Conservation (phyloP, 257 asterid genomes). For the Fraxinus quadrangulata region DNA sequence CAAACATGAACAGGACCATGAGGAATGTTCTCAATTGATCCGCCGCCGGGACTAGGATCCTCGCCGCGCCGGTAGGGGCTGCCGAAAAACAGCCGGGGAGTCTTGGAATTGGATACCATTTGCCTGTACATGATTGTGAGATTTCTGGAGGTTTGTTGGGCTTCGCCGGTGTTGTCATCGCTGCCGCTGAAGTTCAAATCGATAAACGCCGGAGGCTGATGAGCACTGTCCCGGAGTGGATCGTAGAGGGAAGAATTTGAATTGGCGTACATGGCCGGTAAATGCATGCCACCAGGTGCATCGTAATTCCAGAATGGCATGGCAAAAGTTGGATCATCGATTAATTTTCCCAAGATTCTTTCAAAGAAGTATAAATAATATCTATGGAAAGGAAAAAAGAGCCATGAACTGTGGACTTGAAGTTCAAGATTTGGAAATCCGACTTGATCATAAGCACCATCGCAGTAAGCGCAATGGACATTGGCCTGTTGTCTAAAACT, state of each 20-base stretch:
- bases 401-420: conserved; percentile 84
- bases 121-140: conserved; percentile 71
- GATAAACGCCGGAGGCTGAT: conserved; percentile 63
- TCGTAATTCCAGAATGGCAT: conserved; percentile 92
- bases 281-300: conserved; percentile 59
- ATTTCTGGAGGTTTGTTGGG: conserved; percentile 42
- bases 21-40: conserved; percentile 68
- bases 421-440: conserved; percentile 75
- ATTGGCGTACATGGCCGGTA: conserved; percentile 55
- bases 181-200: conserved; percentile 59
- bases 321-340: conserved; percentile 68
- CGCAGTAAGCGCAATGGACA: conserved; percentile 86
- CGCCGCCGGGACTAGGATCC: conserved; percentile 58
- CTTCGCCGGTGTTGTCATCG: conserved; percentile 22
- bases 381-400: conserved; percentile 73
- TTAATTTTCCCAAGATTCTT: conserved; percentile 56
- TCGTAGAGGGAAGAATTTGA: conserved; percentile 56
- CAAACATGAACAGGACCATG: conserved; percentile 73
- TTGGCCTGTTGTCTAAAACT: conserved; percentile 78
- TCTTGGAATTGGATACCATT: conserved; percentile 63
- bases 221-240: conserved; percentile 51
- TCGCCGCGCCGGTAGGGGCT: conserved; percentile 69
- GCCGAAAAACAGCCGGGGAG: conserved; percentile 60
- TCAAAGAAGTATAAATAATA: conserved; percentile 75
- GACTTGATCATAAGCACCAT: conserved; percentile 77